Percentiles rank a stretch among this genome's conserved stretches.
phyloP scores from a whole-genome alignment of 768 basidiomycete genomes.

The Tephrocybe sp. region DNA sequence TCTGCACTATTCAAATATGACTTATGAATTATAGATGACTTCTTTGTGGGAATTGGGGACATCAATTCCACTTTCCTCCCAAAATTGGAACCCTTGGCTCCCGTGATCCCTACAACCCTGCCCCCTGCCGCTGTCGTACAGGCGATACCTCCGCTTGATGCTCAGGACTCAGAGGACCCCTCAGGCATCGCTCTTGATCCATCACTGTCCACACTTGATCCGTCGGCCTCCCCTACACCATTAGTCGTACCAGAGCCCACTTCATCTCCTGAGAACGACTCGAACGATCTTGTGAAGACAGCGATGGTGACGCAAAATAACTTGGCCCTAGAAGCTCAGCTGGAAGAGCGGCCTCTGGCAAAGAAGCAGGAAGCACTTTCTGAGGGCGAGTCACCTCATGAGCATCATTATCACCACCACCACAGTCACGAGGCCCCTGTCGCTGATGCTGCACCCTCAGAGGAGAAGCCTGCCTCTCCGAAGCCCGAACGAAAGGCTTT shows the following conservation, averaged over 20 bases:
- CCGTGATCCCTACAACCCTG: constrained; percentile 30
- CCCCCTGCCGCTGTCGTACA: constrained; percentile 15
- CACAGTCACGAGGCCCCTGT: constrained; percentile 20
- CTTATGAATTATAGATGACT: constrained; percentile 71
- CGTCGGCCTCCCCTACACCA: constrained; percentile 9
- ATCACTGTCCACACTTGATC: no score
- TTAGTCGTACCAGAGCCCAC: constrained; percentile 19
- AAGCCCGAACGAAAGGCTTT: constrained; percentile 67
- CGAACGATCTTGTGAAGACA: constrained; percentile 43
- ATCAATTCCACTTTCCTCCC: constrained; percentile 96
- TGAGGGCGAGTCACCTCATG: constrained; percentile 37
- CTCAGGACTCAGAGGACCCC: background rate
- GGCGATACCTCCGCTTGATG: background rate
- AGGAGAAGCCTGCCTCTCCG: constrained; percentile 17
- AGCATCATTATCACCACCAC: constrained; percentile 21
- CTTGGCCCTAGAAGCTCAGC: constrained; percentile 77
- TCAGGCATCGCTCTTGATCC: background rate
- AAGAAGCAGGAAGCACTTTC: constrained; percentile 83
- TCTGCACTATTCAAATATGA: no score
- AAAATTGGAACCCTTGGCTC: constrained; percentile 60
- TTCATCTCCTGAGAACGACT: constrained; percentile 42
- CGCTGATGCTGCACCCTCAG: constrained; percentile 16
- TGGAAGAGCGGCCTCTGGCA: constrained; percentile 84
- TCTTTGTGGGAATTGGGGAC: constrained; percentile 97
- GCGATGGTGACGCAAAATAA: constrained; percentile 70